Percentiles rank a stretch among this genome's conserved stretches.
Evolutionary conservation across 306 rosid genomes (phyloP).

Genomic region (Cicer cuneatum): DNA sequence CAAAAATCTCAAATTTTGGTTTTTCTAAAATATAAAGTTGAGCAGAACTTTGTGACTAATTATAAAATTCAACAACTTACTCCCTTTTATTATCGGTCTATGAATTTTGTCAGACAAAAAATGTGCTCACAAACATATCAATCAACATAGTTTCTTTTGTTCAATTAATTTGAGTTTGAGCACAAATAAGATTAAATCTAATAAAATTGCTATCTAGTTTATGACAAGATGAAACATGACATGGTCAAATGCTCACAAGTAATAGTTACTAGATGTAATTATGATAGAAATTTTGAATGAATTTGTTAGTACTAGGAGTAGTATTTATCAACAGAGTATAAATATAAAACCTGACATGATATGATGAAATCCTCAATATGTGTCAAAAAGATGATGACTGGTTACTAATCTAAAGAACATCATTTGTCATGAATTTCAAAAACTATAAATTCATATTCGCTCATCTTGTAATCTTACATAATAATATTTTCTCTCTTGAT

Average conservation of each 20-base stretch:
- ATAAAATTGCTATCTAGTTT: conserved; percentile 10
- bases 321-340: neutral
- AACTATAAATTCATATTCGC: conserved; percentile 16
- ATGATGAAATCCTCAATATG: conserved; percentile 11
- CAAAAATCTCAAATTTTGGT: too few species aligned
- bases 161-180: neutral
- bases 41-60: too few species aligned
- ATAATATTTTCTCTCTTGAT: conserved; percentile 29
- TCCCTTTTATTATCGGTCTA: too few species aligned
- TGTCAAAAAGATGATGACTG: conserved; percentile 2
- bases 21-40: too few species aligned
- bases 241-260: neutral
- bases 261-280: neutral
- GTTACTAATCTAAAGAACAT: conserved; percentile 32
- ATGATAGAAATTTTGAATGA: neutral
- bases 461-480: conserved; percentile 42
- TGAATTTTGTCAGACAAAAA: too few species aligned
- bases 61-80: too few species aligned
- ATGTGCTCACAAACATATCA: neutral
- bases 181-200: neutral
- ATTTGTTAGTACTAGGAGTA: neutral
- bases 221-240: conserved; percentile 33
- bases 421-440: conserved; percentile 39
- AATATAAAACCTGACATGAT: conserved; percentile 25
- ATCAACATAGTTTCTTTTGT: neutral